Evolutionary conservation across 257 asterid species (phyloP), one percentile per base, ranked within the genome.

Genomic region (Buddleja alternifolia): DNA sequence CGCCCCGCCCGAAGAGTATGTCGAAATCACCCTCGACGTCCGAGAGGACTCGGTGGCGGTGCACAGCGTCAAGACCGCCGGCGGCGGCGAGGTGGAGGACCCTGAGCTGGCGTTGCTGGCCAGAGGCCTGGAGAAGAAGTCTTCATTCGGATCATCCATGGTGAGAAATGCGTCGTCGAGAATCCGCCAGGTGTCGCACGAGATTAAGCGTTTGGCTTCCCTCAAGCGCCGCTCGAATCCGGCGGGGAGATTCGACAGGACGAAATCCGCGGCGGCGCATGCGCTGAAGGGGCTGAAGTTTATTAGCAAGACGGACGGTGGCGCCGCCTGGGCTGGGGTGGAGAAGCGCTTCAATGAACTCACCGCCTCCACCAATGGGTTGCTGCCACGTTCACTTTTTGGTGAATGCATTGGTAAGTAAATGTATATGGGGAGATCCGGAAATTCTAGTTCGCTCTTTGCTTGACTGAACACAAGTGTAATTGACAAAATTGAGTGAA

Each of bases 221-320:
- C 63, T 79, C 36, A 77, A 79, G 14, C 79, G 82, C 56, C 76
- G 84, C 69, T 85, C 88, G 4, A 78, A 71, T 0, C 76, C 66
- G 15, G 73, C 55, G 20, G 79, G 79, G 44, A 74, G 81, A 53
- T 83, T 85, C 66, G 97, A 90, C 60, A 71, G 97, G 81, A 86
- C 80, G 0, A 87, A 90, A 32, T 93, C 99, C 16, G 97, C 86
- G 6, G 95, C 97, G 1, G 84, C 91, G 54, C 83, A 83, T 19
- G 99, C 99, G 10, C 86, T 93, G 42, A 85, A 85, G 65, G 97
- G 99, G 24, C 88, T 93, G 16, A 93, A 93, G 80, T 93, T 93
- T 63, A 93, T 93, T 24, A 88, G 96, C 76, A 87, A 93, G 58
- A 83, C 96, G 0, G 96, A 90, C 47, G 96, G 95, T 11, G 86